Evolutionary conservation across 192 early-diverging fungal species (phyloP), one percentile per base, ranked within the genome.

Genomic region (Coemansia sp.): DNA sequence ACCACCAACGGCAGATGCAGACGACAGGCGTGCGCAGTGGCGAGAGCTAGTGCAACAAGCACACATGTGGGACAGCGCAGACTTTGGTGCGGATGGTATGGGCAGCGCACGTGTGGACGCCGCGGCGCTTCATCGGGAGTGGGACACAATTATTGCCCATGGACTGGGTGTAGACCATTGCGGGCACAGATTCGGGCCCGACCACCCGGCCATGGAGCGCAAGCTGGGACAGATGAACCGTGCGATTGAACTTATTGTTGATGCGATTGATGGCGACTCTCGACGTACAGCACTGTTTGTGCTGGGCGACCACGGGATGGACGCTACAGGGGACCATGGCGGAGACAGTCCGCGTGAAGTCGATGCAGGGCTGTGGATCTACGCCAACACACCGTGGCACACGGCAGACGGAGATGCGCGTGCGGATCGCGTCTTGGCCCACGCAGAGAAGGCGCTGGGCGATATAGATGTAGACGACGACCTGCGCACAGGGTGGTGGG

Each of bases 241-340:
- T 7, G 81, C 92, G 17, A 56, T 99, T 7, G 68, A 77, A 26
- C 56, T 78, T 4, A 56, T 94, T 5, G 64, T 90, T 18, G 56
- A 76, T 0, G 57, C 72, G 18, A 63, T 96, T 3, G 82, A 89
- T 45, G 29, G 49, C 9, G 54, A 62, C 5, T 46, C 59, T 14
- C 67, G 86, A 9, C 80, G 91, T 10, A 94, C 94, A 0, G 63
- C 90, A 9, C 74, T 96, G 7, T 72, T 92, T 12, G 84, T 99
- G 16, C 82, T 96, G 72, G 96, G 96, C 23, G 96, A 99, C 60
- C 96, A 99, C 50, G 96, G 96, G 6, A 98, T 98, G 96, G 90
- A 91, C 30, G 48, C 64, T 7, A 87, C 90, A 61, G 96, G 96
- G 10, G 92, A 99, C 60, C 96, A 99, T 44, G 96, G 96, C 12